phyloP scores from a whole-genome alignment of 352 stramenopile genomes.

The Phytophthora lateralis region DNA sequence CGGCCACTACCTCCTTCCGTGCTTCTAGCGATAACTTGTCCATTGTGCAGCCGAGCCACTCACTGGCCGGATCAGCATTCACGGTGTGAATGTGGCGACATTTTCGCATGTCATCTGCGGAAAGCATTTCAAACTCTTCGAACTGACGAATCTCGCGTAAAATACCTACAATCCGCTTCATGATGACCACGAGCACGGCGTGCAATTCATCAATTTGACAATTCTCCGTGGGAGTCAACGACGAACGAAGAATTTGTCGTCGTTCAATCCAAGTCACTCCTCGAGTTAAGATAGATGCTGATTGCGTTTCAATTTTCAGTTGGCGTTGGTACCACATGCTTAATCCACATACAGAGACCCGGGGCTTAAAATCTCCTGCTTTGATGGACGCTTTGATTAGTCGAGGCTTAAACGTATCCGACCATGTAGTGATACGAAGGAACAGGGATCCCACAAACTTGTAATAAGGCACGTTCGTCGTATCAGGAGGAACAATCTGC shows the following conservation, averaged over 20 bases:
- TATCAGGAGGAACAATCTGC: slow-evolving; percentile 43
- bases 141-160: slow-evolving; percentile 63
- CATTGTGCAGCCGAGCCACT: slow-evolving; percentile 60
- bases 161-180: slow-evolving; percentile 61
- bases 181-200: slow-evolving; percentile 49
- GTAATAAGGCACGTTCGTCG: slow-evolving; percentile 46
- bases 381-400: background rate
- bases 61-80: slow-evolving; percentile 48
- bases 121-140: slow-evolving; percentile 62
- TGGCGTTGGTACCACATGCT: slow-evolving; percentile 44
- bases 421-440: slow-evolving; percentile 31
- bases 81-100: slow-evolving; percentile 60
- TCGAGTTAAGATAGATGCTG: slow-evolving; percentile 12
- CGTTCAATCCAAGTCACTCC: slow-evolving; percentile 48
- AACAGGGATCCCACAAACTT: slow-evolving; percentile 57
- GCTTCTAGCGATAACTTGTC: slow-evolving; percentile 59
- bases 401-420: background rate
- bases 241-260: slow-evolving; percentile 50
- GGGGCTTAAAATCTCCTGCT: background rate
- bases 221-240: slow-evolving; percentile 64
- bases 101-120: slow-evolving; percentile 48
- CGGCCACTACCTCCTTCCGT: slow-evolving; percentile 60
- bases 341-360: slow-evolving; percentile 26
- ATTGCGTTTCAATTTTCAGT: slow-evolving; percentile 10
- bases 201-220: slow-evolving; percentile 67